Base-by-base conservation (phyloP, 768 basidiomycete species). In the Termitomyces eurrhizus region DNA sequence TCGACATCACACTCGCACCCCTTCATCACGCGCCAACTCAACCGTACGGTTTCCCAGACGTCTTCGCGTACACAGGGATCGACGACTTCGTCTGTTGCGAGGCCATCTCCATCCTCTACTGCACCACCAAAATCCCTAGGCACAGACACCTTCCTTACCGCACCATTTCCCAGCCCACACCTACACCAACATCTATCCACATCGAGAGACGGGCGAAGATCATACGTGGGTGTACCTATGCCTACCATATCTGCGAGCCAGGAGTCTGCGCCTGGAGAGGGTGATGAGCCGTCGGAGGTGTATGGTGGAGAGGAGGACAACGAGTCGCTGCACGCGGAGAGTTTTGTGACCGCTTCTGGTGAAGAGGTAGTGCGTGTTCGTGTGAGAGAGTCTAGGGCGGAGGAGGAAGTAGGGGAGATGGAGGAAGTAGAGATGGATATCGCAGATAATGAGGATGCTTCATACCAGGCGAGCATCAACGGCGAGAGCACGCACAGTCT, bases 11-110 rank as follows among this genome's bases (percentile, higher is more conserved):
- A 75, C 29, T 59, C 75, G 0, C 75, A 75, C 29, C 79, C 84
- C 0, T 90, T 90, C 67, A 75, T 90, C 49, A 78, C 81, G 7
- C 82, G 89, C 2, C 84, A 83, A 13, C 71, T 89, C 59, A 90
- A 88, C 66, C 78, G 88, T 37, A 85, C 88, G 6, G 75, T 81
- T 46, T 88, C 86, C 29, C 79, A 87, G 60, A 82, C 80, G 1
- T 89, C 88, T 1, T 85, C 85, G 16, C 79, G 79, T 48, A 86
- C 83, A 1, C 81, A 86, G 58, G 70, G 77, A 39, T 83, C 84
- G 4, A 73, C 74, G 14, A 66, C 66, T 14, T 80, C 77, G 16
- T 69, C 71, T 8, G 50, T 68, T 16, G 56, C 62, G 41, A 63
- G 64, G 49, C 46, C 16, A 7, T 50, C 59, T 7, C 37, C 41